Evolutionary conservation across 1,139 yeast species (phyloP).

Genomic region (Suhomyces atakaporum): DNA sequence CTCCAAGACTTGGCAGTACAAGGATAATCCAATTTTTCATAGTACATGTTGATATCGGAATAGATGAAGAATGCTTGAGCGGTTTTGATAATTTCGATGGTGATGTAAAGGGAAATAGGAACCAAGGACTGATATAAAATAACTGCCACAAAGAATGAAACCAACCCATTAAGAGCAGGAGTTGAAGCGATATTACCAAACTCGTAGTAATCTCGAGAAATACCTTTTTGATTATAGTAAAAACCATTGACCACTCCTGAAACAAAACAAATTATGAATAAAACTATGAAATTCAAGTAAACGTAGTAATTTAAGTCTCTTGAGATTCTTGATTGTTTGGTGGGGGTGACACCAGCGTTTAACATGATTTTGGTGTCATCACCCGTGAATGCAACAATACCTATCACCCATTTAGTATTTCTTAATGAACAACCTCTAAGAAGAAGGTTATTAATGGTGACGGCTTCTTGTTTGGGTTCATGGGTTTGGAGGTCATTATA

Average conservation of each 20-base stretch:
- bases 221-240: conserved; percentile 35
- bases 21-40: conserved; percentile 53
- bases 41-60: conserved; percentile 55
- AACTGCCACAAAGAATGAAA: conserved; percentile 52
- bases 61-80: conserved; percentile 60
- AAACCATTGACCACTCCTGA: conserved; percentile 56
- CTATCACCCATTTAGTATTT: conserved; percentile 58
- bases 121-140: conserved; percentile 60
- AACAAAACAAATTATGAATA: conserved; percentile 53
- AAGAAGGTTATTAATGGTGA: conserved; percentile 50
- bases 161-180: conserved; percentile 53
- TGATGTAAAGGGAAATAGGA: conserved; percentile 60
- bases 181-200: conserved; percentile 53
- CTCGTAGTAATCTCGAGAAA: conserved; percentile 49
- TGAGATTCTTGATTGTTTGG: conserved; percentile 55
- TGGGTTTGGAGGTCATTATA: conserved; percentile 25
- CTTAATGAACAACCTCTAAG: conserved; percentile 55
- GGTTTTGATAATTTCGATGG: conserved; percentile 61
- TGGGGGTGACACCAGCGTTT: conserved; percentile 59
- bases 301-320: conserved; percentile 54
- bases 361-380: conserved; percentile 58
- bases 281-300: conserved; percentile 45
- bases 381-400: conserved; percentile 55
- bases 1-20: conserved; percentile 66
- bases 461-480: conserved; percentile 37